A percentile compares a stretch with the other conserved stretches of the same genome.
phyloP scores from a whole-genome alignment of 768 basidiomycete species.

The Heimioporus sp. region DNA sequence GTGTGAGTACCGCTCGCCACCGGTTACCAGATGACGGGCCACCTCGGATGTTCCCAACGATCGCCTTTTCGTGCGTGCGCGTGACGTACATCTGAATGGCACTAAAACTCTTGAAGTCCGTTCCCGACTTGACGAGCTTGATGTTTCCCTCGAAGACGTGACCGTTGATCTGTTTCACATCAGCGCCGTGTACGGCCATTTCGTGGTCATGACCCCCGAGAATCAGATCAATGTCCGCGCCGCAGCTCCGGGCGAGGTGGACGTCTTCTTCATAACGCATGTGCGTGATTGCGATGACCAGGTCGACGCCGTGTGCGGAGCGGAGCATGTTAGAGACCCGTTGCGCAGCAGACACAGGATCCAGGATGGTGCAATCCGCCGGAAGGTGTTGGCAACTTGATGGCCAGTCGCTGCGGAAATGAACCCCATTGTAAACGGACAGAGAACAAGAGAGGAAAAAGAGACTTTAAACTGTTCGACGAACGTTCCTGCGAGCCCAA shows the following conservation, averaged over 20 bases:
- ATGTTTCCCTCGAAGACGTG: conserved; percentile 5
- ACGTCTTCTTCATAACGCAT: conserved; percentile 12
- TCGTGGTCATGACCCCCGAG: conserved; percentile 11
- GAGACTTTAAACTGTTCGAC: neutral
- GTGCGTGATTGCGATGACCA: conserved; percentile 10
- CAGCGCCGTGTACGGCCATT: conserved; percentile 6
- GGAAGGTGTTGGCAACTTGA: conserved; percentile 11
- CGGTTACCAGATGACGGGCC: neutral
- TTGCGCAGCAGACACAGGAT: conserved; percentile 9
- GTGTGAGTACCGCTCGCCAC: neutral
- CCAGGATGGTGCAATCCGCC: conserved; percentile 2
- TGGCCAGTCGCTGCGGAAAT: neutral
- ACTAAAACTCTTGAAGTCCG: conserved; percentile 5
- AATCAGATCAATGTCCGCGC: conserved; percentile 5
- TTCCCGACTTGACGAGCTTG: conserved; percentile 5
- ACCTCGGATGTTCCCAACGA: neutral
- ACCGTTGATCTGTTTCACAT: neutral
- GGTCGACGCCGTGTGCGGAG: neutral
- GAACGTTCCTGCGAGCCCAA: conserved; percentile 12
- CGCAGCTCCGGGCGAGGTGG: neutral
- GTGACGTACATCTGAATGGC: conserved; percentile 4
- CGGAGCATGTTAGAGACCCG: conserved; percentile 3
- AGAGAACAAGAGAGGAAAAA: neutral
- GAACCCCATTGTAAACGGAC: neutral
- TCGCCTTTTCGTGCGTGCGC: neutral